Percentiles rank a stretch among this genome's conserved stretches.
These are phyloP conservation scores for Pelargonium australe DNA, from an alignment of 441 rosid genomes.

Conservation along the genomic window DNA sequence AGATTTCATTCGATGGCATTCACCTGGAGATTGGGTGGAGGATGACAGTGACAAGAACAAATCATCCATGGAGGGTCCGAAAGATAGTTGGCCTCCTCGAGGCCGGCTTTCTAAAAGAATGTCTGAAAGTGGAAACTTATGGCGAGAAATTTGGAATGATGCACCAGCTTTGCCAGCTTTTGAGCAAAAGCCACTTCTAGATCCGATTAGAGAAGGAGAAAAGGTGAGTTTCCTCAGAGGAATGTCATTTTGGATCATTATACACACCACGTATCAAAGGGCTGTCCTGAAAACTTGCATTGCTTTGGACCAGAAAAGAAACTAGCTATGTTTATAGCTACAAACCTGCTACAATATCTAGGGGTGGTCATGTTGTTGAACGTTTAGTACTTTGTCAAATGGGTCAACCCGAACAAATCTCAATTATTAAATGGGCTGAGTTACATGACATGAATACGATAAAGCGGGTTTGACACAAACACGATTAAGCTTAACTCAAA, in stretches of 20 bases:
- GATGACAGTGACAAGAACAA: constrained; percentile 33
- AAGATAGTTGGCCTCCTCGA: constrained; percentile 78
- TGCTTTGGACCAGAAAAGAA: no score
- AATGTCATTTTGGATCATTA: background rate
- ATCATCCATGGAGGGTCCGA: constrained; percentile 32
- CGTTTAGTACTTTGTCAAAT: no score
- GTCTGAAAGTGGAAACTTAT: constrained; percentile 85
- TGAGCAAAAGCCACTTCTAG: constrained; percentile 86
- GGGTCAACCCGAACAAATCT: no score
- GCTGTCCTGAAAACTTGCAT: no score
- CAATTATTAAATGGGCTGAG: no score
- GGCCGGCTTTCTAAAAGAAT: constrained; percentile 84
- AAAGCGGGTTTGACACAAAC: no score
- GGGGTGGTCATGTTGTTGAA: no score
- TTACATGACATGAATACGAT: no score
- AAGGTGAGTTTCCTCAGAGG: constrained; percentile 48
- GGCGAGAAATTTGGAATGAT: constrained; percentile 89
- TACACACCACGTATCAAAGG: no score
- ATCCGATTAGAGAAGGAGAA: constrained; percentile 90
- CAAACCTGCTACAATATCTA: no score
- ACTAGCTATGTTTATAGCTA: no score
- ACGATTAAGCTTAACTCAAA: no score
- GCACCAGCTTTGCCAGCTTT: constrained; percentile 72
- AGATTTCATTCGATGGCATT: constrained; percentile 98
- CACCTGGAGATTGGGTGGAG: constrained; percentile 93